phyloP scores from a whole-genome alignment of 2,329 filamentous ascomycete genomes.

The Periconia sp. region DNA sequence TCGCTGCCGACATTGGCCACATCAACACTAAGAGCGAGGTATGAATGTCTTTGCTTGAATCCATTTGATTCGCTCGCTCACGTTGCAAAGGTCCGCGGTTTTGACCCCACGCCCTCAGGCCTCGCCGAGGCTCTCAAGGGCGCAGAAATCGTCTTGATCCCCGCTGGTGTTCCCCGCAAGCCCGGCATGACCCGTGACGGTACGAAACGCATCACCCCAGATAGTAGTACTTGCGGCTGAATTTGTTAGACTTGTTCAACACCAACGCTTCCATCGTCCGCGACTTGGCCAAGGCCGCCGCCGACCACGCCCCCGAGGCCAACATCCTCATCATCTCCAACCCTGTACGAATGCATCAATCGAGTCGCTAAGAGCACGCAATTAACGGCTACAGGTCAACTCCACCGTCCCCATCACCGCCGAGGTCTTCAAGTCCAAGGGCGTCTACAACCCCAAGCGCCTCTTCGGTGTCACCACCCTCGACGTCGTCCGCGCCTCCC shows the following conservation, averaged over 20 bases:
- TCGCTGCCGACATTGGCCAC: conserved; percentile 96
- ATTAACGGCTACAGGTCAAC: conserved; percentile 67
- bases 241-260: conserved; percentile 85
- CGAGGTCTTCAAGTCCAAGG: conserved; percentile 92
- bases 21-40: conserved; percentile 95
- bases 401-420: conserved; percentile 96
- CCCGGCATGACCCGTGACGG: conserved; percentile 98
- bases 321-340: conserved; percentile 98
- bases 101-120: conserved; percentile 74
- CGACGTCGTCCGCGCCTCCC: conserved; percentile 94
- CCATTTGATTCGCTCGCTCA: conserved; percentile 19
- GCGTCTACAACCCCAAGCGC: conserved; percentile 98
- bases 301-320: conserved; percentile 84
- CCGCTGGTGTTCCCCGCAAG: conserved; percentile 97
- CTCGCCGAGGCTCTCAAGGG: conserved; percentile 80
- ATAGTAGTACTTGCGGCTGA: conserved; percentile 12
- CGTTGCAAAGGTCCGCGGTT: conserved; percentile 71
- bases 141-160: conserved; percentile 93
- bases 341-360: conserved; percentile 61
- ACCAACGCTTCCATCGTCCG: conserved; percentile 99
- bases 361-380: background rate
- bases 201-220: conserved; percentile 40
- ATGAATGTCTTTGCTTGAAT: conserved; percentile 25
- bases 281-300: conserved; percentile 93
- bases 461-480: conserved; percentile 99